Evolutionary conservation across 1,284 basidiomycete species (phyloP).

Genomic region (Ustilago nuda): DNA sequence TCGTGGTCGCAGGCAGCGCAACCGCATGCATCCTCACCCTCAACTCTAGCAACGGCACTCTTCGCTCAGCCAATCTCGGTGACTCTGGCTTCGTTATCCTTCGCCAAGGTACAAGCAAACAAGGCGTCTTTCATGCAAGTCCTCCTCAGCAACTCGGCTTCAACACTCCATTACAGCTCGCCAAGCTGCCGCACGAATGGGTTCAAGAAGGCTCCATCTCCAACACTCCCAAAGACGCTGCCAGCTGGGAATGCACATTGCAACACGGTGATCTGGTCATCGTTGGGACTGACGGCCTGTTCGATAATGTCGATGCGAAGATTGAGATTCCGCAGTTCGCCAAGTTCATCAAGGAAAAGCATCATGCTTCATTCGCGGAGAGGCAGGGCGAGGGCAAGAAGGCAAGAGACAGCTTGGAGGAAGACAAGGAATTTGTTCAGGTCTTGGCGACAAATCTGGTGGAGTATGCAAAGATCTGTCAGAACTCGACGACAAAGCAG

Average conservation of each 20-base stretch:
- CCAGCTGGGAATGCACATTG: constrained; percentile 50
- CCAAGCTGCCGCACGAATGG: constrained; percentile 61
- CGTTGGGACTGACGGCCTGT: constrained; percentile 82
- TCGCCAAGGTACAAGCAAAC: constrained; percentile 57
- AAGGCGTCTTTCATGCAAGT: constrained; percentile 59
- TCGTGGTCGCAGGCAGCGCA: constrained; percentile 83
- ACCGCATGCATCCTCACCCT: constrained; percentile 84
- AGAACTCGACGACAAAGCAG: constrained; percentile 76
- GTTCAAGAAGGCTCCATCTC: constrained; percentile 53
- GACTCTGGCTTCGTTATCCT: constrained; percentile 87
- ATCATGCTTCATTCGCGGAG: constrained; percentile 48
- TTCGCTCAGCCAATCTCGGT: constrained; percentile 88
- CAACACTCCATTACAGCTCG: constrained; percentile 67
- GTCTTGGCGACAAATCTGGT: constrained; percentile 58
- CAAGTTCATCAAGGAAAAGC: constrained; percentile 65
- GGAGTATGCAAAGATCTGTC: constrained; percentile 55
- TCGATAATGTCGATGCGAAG: constrained; percentile 83
- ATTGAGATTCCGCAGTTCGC: constrained; percentile 71
- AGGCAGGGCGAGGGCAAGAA: constrained; percentile 18
- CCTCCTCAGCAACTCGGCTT: constrained; percentile 64
- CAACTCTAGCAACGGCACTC: constrained; percentile 79
- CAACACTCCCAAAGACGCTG: constrained; percentile 61
- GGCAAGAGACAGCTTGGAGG: constrained; percentile 48
- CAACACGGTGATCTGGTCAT: constrained; percentile 65
- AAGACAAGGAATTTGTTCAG: constrained; percentile 59